phyloP scores from a whole-genome alignment of 2,329 filamentous ascomycete genomes.

The Lachnellula suecica region DNA sequence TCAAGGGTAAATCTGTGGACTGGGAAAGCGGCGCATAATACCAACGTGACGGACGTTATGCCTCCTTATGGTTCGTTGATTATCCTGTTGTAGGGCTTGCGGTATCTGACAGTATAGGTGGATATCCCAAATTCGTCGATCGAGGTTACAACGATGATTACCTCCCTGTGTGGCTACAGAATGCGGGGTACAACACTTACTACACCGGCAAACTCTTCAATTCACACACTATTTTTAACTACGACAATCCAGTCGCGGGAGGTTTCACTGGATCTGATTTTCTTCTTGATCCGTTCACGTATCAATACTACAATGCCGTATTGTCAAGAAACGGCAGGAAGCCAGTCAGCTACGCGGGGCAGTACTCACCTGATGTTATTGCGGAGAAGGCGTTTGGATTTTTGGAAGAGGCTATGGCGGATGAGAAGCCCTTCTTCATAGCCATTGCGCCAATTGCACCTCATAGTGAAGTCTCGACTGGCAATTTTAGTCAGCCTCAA shows the following conservation, averaged over 20 bases:
- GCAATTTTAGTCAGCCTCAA: conserved; percentile 42
- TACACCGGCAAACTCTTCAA: conserved; percentile 72
- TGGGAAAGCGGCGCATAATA: conserved; percentile 60
- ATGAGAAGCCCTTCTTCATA: conserved; percentile 62
- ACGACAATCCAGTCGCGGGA: conserved; percentile 52
- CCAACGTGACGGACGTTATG: conserved; percentile 50
- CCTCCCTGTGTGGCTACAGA: conserved; percentile 66
- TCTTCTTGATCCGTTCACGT: conserved; percentile 63
- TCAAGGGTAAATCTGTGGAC: conserved; percentile 59
- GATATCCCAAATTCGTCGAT: conserved; percentile 63
- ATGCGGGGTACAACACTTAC: conserved; percentile 67
- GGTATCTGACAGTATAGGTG: conserved; percentile 35
- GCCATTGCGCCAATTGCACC: conserved; percentile 64
- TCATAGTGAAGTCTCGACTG: conserved; percentile 47
- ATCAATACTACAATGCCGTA: conserved; percentile 62
- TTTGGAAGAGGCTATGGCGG: conserved; percentile 55
- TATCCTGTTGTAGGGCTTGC: too few species aligned
- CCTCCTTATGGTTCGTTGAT: conserved; percentile 49
- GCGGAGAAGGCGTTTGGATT: conserved; percentile 56
- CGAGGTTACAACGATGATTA: conserved; percentile 66
- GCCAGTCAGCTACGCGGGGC: conserved; percentile 51
- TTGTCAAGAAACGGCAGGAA: conserved; percentile 57
- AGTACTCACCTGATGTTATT: conserved; percentile 50
- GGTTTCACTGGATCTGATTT: conserved; percentile 54
- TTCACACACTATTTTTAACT: conserved; percentile 57